Conservation (phyloP, 2,329 filamentous ascomycete genomes). For the Colletotrichum lupini region DNA sequence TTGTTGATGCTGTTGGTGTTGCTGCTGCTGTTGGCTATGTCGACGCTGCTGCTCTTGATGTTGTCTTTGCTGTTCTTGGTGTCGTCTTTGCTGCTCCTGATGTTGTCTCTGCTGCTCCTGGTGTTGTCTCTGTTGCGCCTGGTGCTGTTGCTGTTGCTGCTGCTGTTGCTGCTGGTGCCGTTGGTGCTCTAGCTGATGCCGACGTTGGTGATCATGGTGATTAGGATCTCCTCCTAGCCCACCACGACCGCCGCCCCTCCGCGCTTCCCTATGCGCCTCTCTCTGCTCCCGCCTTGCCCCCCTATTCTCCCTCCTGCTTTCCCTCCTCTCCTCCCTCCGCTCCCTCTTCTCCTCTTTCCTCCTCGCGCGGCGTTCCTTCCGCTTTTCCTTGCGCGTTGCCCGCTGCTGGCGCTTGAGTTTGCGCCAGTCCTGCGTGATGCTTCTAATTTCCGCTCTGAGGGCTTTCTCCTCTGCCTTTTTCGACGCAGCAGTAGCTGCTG, state of each 20-base stretch:
- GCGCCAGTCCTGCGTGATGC: slow-evolving; percentile 57
- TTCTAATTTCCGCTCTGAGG: slow-evolving; percentile 57
- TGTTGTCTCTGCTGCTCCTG: slow-evolving; percentile 15
- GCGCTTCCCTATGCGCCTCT: slow-evolving; percentile 43
- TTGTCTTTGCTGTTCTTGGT: background rate
- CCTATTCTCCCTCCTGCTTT: slow-evolving; percentile 44
- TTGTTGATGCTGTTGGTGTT: background rate
- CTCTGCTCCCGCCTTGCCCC: slow-evolving; percentile 45
- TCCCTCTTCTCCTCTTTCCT: slow-evolving; percentile 47
- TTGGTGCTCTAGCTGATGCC: background rate
- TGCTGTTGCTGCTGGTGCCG: background rate
- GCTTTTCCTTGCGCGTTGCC: slow-evolving; percentile 45
- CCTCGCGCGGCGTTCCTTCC: slow-evolving; percentile 42
- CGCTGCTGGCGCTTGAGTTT: slow-evolving; percentile 44
- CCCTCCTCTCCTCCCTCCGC: slow-evolving; percentile 43
- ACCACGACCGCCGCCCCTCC: background rate
- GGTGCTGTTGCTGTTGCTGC: slow-evolving; percentile 2
- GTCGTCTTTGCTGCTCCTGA: background rate
- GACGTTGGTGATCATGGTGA: slow-evolving; percentile 9
- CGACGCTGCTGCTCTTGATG: background rate
- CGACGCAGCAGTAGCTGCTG: background rate
- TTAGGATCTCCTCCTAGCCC: background rate
- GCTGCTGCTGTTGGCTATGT: background rate
- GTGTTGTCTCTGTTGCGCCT: background rate
- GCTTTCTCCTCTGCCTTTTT: slow-evolving; percentile 46